Evolutionary conservation across 139 green algal species (phyloP).

Genomic region (Tetradesmus obliquus): DNA sequence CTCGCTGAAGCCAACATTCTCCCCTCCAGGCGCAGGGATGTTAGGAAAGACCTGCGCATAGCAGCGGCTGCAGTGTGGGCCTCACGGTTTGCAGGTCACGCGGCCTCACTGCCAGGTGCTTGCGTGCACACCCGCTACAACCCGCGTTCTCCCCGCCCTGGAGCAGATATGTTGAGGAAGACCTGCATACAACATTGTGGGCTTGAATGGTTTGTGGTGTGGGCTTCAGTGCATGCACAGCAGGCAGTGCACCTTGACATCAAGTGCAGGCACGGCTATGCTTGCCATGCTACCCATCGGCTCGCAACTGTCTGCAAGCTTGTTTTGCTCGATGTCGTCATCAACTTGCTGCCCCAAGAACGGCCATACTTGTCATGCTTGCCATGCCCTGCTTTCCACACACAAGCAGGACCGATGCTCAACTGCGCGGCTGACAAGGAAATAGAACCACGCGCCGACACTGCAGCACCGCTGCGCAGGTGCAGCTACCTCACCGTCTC

Average conservation of each 20-base stretch:
- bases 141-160: conserved; percentile 62
- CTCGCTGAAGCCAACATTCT: conserved; percentile 64
- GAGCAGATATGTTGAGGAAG: conserved; percentile 72
- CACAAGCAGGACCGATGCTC: neutral
- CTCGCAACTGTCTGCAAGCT: no score
- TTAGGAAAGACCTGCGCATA: conserved; percentile 63
- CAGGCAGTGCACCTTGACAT: neutral
- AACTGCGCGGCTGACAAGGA: neutral
- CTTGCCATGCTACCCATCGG: no score
- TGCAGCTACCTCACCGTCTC: conserved; percentile 62
- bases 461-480: neutral
- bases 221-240: no score
- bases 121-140: no score
- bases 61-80: no score
- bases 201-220: no score
- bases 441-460: neutral
- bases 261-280: neutral
- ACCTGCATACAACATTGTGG: neutral
- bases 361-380: no score
- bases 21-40: conserved; percentile 61
- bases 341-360: no score
- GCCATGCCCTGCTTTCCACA: neutral
- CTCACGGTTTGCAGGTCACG: no score
- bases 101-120: conserved; percentile 42
- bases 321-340: no score